A percentile compares a stretch with the other conserved stretches of the same genome.
Conservation (phyloP, 73 alveolate species). For the Stentor coeruleus region DNA sequence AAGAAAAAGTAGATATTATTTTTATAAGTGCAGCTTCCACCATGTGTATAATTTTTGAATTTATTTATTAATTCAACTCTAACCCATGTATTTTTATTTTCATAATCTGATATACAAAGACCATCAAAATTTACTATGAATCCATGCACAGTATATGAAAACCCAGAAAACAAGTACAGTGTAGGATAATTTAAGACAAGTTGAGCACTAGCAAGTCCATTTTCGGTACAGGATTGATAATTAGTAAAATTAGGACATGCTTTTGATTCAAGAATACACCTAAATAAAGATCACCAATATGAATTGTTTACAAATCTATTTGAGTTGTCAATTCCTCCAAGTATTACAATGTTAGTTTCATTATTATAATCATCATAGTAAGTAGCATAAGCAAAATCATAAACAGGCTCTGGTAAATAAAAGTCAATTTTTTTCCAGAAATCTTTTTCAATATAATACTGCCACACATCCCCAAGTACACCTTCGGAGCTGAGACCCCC, state of each 20-base stretch:
- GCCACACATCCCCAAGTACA: neutral
- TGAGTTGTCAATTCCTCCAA: neutral
- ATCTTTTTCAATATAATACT: neutral
- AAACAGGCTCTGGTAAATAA: too few species aligned
- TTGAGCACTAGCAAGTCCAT: neutral
- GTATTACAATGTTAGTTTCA: neutral
- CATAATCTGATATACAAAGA: neutral
- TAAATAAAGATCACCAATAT: too few species aligned
- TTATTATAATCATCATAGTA: too few species aligned
- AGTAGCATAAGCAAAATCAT: too few species aligned
- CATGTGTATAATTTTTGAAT: neutral
- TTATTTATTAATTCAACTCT: too few species aligned
- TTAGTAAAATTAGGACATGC: too few species aligned
- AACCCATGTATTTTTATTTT: too few species aligned
- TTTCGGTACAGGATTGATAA: too few species aligned
- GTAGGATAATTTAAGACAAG: too few species aligned
- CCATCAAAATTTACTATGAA: neutral
- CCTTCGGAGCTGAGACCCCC: neutral
- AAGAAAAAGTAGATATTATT: neutral
- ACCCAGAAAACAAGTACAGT: neutral
- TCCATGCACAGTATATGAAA: too few species aligned
- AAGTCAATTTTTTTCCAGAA: neutral
- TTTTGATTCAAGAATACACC: too few species aligned
- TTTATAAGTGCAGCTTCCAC: neutral
- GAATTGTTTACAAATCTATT: neutral